A percentile compares a stretch with the other conserved stretches of the same genome.
These are phyloP conservation scores for Aureobasidium melanogenum DNA, from an alignment of 2,329 filamentous ascomycete species.

Conservation along the genomic window DNA sequence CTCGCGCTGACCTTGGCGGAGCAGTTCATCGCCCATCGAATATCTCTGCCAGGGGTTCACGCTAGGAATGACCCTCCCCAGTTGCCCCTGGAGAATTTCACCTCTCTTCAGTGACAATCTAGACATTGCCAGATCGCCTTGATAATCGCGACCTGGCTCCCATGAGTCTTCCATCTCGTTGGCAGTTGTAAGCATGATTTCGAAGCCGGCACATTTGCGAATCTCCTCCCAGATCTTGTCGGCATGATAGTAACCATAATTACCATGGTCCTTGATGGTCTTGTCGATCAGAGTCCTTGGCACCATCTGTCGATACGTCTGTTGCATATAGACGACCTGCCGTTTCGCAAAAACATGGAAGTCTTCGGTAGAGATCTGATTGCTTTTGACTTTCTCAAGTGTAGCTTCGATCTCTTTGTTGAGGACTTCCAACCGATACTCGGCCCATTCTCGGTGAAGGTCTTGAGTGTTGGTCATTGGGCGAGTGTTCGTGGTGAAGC, in stretches of 20 bases:
- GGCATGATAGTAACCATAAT: background rate
- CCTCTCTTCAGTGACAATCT: background rate
- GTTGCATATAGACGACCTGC: background rate
- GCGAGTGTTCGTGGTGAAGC: background rate
- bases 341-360: background rate
- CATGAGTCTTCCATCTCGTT: background rate
- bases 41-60: background rate
- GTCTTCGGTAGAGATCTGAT: background rate
- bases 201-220: background rate
- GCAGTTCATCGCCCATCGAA: background rate
- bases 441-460: background rate
- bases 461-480: background rate
- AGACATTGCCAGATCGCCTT: background rate
- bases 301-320: background rate
- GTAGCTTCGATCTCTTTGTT: background rate
- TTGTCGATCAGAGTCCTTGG: background rate
- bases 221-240: background rate
- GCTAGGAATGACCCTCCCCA: background rate
- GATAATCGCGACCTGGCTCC: background rate
- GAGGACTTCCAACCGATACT: background rate
- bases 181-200: background rate
- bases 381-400: background rate
- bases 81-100: background rate
- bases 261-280: background rate
- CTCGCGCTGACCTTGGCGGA: background rate